phyloP scores from a whole-genome alignment of 2,329 filamentous ascomycete genomes.

The Xylariaceae sp. region DNA sequence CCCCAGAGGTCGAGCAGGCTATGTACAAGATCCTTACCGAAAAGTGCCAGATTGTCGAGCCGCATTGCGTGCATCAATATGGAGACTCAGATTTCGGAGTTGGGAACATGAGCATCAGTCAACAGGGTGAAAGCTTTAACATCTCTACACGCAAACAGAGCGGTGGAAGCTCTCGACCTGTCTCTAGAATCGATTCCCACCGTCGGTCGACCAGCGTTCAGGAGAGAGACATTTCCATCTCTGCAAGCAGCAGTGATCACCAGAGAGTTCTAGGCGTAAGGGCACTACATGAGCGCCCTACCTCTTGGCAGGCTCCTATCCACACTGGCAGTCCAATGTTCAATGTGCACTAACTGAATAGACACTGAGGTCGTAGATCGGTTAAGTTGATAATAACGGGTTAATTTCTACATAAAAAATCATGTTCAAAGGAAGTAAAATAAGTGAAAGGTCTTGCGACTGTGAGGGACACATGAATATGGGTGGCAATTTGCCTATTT shows the following conservation, averaged over 20 bases:
- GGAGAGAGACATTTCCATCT: slow-evolving; percentile 28
- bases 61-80: slow-evolving; percentile 61
- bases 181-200: slow-evolving; percentile 29
- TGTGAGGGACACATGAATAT: not conserved
- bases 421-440: not conserved
- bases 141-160: slow-evolving; percentile 41
- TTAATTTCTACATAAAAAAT: no score
- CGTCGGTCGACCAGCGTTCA: slow-evolving; percentile 35
- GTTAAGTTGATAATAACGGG: no score
- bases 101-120: slow-evolving; percentile 41
- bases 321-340: slow-evolving; percentile 41
- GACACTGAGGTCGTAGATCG: not conserved
- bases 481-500: not conserved
- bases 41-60: slow-evolving; percentile 53
- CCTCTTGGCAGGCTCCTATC: slow-evolving; percentile 48
- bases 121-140: slow-evolving; percentile 37
- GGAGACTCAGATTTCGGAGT: slow-evolving; percentile 41
- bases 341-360: slow-evolving; percentile 15
- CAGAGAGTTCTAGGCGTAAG: slow-evolving; percentile 6
- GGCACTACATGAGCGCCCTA: slow-evolving; percentile 37
- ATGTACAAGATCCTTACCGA: slow-evolving; percentile 60
- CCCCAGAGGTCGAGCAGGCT: slow-evolving; percentile 57
- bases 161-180: slow-evolving; percentile 30
- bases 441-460: not conserved
- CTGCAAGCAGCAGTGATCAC: slow-evolving; percentile 14